A percentile compares a stretch with the other conserved stretches of the same genome.
phyloP scores from a whole-genome alignment of 208 protist species.

The Kentomonas sorsogonicus region DNA sequence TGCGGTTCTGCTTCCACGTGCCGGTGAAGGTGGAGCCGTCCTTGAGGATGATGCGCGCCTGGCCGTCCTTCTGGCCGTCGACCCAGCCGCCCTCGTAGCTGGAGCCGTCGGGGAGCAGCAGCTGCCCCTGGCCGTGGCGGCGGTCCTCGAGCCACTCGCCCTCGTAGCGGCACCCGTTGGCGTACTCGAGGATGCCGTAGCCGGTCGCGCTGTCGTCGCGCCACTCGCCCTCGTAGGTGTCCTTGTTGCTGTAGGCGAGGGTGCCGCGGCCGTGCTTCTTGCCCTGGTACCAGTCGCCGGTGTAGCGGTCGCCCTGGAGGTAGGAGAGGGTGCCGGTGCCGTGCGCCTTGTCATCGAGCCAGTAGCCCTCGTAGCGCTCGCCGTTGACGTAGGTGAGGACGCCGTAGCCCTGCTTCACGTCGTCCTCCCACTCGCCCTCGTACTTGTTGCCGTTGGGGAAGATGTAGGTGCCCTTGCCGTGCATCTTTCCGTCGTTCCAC shows the following conservation, averaged over 20 bases:
- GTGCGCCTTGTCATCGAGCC: constrained; percentile 87
- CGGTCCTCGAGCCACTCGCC: constrained; percentile 82
- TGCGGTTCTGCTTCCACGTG: constrained; percentile 85
- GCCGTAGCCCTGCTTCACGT: constrained; percentile 90
- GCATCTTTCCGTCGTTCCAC: constrained; percentile 90
- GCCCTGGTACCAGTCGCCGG: constrained; percentile 86
- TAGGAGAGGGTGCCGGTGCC: constrained; percentile 87
- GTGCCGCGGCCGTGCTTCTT: constrained; percentile 88
- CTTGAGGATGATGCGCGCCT: constrained; percentile 86
- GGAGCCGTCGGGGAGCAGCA: constrained; percentile 77
- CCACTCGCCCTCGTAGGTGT: constrained; percentile 90
- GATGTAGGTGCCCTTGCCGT: constrained; percentile 89
- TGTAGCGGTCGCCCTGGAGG: constrained; percentile 89
- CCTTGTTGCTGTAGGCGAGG: constrained; percentile 88
- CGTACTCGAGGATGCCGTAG: constrained; percentile 83
- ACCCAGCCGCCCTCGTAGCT: constrained; percentile 86
- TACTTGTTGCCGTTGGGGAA: constrained; percentile 95
- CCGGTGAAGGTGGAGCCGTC: constrained; percentile 84
- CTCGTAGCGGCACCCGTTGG: constrained; percentile 88
- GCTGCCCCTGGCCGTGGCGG: constrained; percentile 77
- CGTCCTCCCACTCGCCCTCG: constrained; percentile 92
- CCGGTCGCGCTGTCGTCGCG: constrained; percentile 76
- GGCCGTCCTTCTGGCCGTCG: constrained; percentile 86
- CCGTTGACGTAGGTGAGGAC: constrained; percentile 87
- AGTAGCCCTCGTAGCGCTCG: constrained; percentile 86